Evolutionary conservation across 148 eudicot genomes (phyloP).

Genomic region (Nepenthes gracilis): DNA sequence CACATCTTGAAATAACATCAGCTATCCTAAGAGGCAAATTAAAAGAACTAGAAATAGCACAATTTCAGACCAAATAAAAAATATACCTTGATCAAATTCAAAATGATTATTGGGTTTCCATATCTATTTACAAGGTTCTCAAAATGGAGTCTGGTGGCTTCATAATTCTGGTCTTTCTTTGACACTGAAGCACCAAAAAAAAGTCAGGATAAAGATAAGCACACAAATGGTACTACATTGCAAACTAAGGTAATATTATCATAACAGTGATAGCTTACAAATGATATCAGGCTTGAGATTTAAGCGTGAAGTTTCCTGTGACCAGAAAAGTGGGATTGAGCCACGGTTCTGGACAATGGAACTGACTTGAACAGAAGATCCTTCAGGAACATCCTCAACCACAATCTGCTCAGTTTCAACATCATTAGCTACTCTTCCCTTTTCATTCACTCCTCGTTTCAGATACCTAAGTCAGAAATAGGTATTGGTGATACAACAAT

Average conservation of each 20-base stretch:
- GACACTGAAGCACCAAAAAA: constrained; percentile 40
- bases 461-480: constrained; percentile 43
- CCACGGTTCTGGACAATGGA: constrained; percentile 95
- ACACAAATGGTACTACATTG: background rate
- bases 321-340: constrained; percentile 96
- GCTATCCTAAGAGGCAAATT: too few species aligned
- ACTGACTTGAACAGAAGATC: constrained; percentile 52
- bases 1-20: too few species aligned
- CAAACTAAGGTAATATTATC: background rate
- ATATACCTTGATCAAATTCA: constrained; percentile 85
- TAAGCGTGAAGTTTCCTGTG: constrained; percentile 91
- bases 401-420: constrained; percentile 96
- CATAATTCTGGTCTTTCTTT: constrained; percentile 65
- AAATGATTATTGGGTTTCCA: constrained; percentile 84
- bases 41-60: background rate
- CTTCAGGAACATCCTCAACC: constrained; percentile 72
- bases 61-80: background rate
- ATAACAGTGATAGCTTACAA: constrained; percentile 33
- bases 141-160: constrained; percentile 92
- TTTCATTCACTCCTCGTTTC: constrained; percentile 89
- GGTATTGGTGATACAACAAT: background rate
- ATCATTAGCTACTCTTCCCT: constrained; percentile 91
- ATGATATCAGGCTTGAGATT: constrained; percentile 86
- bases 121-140: constrained; percentile 83
- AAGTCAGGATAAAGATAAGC: background rate